A percentile compares a stretch with the other conserved stretches of the same genome.
Evolutionary conservation across 2,329 filamentous ascomycete genomes (phyloP).

Genomic region (Elsinoe batatas): DNA sequence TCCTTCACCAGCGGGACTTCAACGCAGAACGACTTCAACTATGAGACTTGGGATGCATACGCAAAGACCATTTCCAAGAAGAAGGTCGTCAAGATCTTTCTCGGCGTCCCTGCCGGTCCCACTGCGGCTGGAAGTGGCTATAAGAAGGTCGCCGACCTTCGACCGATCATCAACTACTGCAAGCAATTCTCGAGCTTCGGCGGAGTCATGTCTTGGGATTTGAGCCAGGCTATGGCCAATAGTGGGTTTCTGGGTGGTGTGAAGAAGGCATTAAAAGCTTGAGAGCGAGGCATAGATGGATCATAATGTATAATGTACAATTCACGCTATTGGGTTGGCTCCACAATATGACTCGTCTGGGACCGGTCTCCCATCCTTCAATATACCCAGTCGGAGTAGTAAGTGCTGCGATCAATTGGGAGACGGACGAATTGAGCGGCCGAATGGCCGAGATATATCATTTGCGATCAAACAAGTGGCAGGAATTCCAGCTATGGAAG

Average conservation of each 20-base stretch:
- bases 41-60: slow-evolving; percentile 41
- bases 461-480: too few species aligned
- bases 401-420: too few species aligned
- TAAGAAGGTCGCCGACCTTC: not conserved
- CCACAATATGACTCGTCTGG: too few species aligned
- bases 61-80: slow-evolving; percentile 31
- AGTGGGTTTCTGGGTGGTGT: slow-evolving; percentile 36
- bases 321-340: too few species aligned
- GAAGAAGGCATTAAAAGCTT: slow-evolving; percentile 33
- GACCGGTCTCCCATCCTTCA: too few species aligned
- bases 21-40: slow-evolving; percentile 15
- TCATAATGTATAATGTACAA: not conserved
- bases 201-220: slow-evolving; percentile 52
- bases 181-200: slow-evolving; percentile 39
- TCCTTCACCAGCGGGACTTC: slow-evolving; percentile 24
- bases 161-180: slow-evolving; percentile 38
- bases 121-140: slow-evolving; percentile 19
- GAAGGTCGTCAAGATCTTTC: slow-evolving; percentile 40
- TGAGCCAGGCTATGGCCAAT: slow-evolving; percentile 35
- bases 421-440: too few species aligned
- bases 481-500: too few species aligned
- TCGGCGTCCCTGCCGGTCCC: slow-evolving; percentile 37
- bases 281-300: not conserved
- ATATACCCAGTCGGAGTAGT: too few species aligned
- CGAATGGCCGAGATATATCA: too few species aligned